Base-by-base conservation (phyloP, 257 asterid genomes). In the Lycium barbarum region DNA sequence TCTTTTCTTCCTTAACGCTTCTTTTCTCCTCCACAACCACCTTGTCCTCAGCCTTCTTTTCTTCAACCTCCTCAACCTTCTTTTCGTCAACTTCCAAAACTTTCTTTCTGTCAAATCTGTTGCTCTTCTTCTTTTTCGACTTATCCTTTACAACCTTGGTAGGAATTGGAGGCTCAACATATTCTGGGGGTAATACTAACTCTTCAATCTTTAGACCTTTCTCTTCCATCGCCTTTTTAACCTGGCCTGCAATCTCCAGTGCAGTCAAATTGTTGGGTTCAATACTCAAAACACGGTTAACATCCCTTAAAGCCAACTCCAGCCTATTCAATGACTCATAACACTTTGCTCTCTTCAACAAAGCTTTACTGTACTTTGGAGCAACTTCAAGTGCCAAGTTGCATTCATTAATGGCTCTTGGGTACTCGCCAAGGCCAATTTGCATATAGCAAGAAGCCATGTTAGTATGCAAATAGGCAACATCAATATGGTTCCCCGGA, bases 361-460 rank as follows among this genome's bases (percentile, higher is more conserved):
- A 84, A 26, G 99, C 99, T 86, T 95, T 95, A 84, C 96, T 92
- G 53, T 90, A 94, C 87, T 93, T 95, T 2, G 99, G 99, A 87
- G 98, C 93, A 76, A 95, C 97, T 86, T 91, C 90, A 78, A 95
- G 97, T 17, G 99, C 98, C 90, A 95, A 90, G 89, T 94, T 93
- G 86, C 99, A 95, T 71, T 95, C 95, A 20, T 86, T 86, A 10
- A 94, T 93, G 0, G 99, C 99, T 88, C 99, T 90, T 1, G 99
- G 99, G 86, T 90, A 94, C 87, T 94, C 97, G 9, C 97, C 99
- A 82, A 94, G 87, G 54, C 99, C 99, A 93, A 94, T 87, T 83
- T 93, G 93, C 97, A 93, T 92, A 90, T 94, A 95, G 85, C 99
- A 95, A 86, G 94, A 90, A 20, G 98, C 99, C 99, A 95, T 95